Conservation (phyloP, 768 basidiomycete genomes). For the Trametes cubensis region DNA sequence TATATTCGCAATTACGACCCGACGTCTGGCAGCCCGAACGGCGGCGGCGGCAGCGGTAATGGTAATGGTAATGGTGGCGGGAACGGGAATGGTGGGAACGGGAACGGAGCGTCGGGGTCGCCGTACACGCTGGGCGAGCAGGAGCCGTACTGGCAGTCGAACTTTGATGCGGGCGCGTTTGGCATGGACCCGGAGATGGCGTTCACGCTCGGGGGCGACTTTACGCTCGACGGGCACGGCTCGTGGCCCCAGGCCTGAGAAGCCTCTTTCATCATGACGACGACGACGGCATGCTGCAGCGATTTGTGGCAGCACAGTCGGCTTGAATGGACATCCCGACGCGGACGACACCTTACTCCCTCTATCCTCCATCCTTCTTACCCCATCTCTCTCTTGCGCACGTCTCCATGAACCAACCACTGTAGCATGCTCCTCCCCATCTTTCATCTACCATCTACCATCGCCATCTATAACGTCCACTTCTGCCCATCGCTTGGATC, state of each 20-base stretch:
- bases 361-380: not conserved
- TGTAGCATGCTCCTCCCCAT: constrained; percentile 3
- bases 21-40: constrained; percentile 24
- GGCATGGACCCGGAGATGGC: constrained; percentile 78
- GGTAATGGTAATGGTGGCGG: constrained; percentile 21
- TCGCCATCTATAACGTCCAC: not conserved
- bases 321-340: not conserved
- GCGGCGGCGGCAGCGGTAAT: not conserved
- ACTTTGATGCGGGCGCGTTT: constrained; percentile 73
- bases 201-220: constrained; percentile 54
- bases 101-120: not conserved
- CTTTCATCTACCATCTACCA: not conserved
- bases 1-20: constrained; percentile 79
- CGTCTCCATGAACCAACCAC: not conserved
- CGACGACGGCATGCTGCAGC: too few relatives aligned
- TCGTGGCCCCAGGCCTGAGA: not conserved
- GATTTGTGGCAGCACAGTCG: not conserved
- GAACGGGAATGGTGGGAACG: constrained; percentile 25
- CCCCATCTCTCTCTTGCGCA: too few relatives aligned
- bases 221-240: constrained; percentile 25
- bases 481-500: not conserved
- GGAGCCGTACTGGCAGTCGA: constrained; percentile 51
- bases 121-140: constrained; percentile 35
- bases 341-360: not conserved
- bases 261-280: too few relatives aligned